Base-by-base conservation (phyloP, 148 eudicot species). In the Limonium bicolor region DNA sequence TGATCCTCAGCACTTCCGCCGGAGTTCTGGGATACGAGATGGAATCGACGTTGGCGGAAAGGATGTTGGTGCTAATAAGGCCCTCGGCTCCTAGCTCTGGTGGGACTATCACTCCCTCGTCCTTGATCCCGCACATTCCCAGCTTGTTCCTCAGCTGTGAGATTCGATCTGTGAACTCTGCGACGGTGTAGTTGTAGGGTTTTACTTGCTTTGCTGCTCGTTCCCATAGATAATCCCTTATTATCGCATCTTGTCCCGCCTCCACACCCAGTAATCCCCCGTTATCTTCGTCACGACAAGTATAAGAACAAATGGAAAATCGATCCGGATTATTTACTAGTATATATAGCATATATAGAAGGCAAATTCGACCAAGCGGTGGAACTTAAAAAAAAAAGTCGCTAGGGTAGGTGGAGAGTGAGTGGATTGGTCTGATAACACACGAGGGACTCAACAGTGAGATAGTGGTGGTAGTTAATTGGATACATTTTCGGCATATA, bases 171-270 rank as follows among this genome's bases (percentile, higher is more conserved):
- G 94, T 82, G 55, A 87, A 79, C 24, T 78, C 85, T 30, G 73
- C 76, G 13, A 87, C 86, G 0, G 77, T 73, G 26, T 73, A 42
- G 10, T 56, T 55, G 29, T 87, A 82, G 0, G 94, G 94, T 5
- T 5, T 4, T 19, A 87, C 96, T 38, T 17, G 53, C 11, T 14
- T 25, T 4, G 9, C 5, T 1, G 82, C 68, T 7, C 64, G 58
- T 29, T 75, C 50, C 58, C 76, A 86, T 4, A 86, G 71, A 2
- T 82, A 38, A 11, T 67, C 53, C 41, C 96, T 61, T 15, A 82
- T 48, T 0, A 86, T 76, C 5, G 94, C 96, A 15, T 86, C 96
- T 43, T 86, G 96, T 14, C 96, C 96, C 13, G 96, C 68, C 25
- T 82, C 82, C 41, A 82, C 88, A 0, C 82, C 94, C 21, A 86